Evolutionary conservation across 352 stramenopile species (phyloP), one percentile per base, ranked within the genome.

Genomic region (Globisporangium canariense): DNA sequence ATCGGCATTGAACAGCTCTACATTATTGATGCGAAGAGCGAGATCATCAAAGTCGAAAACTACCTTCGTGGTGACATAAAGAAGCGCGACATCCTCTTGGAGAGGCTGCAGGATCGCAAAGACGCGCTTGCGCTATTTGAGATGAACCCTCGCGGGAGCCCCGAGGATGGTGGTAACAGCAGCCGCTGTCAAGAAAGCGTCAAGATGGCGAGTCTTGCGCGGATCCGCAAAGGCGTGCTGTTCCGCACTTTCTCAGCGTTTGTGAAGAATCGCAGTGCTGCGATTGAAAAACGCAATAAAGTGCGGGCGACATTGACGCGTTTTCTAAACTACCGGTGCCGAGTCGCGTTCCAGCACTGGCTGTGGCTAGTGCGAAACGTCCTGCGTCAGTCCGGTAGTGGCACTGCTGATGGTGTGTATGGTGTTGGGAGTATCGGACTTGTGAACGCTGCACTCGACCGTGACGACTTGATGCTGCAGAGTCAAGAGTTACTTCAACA

Each of bases 1-100:
- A 79, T 94, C 20, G 82, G 89, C 58, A 93, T 94, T 38, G 86
- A 94, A 41, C 79, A 91, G 60, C 72, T 91, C n/a, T 94, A 93
- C 62, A 94, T 94, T 50, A 58, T 88, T 2, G 83, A 94, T 45
- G 78, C 81, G 4, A 94, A 94, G 51, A 63, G 77, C 9, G 83
- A 93, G 40, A 84, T 89, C 30, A 67, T 91, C 5, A 74, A 81
- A 57, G 76, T 88, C 4, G 82, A 94, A 50, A 89, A 91, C 47
- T 86, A 88, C 41, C 57, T 91, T n/a, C 74, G 74, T 11, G 78
- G 67, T n/a, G 85, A 92, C 49, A 66, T 75, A 13, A 86, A 78
- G 20, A 74, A 67, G 0, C 71, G 73, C 1, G 69, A 70, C 2
- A 67, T 55, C 9, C 47, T 91, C 18, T 32, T 66, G 20, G 57